Conservation (phyloP, 306 rosid genomes). For the Prunus armeniaca region DNA sequence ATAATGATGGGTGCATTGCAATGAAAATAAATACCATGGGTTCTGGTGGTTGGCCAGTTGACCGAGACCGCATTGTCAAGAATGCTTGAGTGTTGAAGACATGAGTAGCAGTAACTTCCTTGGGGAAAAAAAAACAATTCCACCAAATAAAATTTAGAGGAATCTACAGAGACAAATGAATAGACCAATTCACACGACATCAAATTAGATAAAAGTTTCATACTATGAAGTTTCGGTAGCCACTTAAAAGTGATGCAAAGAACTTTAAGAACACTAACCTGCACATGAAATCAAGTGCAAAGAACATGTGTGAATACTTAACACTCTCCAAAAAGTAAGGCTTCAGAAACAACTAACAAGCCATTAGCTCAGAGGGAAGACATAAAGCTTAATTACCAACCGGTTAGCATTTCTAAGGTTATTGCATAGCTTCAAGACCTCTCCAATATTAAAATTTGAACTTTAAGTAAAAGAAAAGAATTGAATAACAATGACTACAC, state of each 20-base stretch:
- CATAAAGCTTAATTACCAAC: background rate
- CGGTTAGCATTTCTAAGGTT: background rate
- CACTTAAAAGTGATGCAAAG: slow-evolving; percentile 91
- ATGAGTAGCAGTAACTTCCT: slow-evolving; percentile 79
- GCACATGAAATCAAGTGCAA: slow-evolving; percentile 36
- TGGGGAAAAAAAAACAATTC: slow-evolving; percentile 8
- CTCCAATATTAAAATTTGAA: background rate
- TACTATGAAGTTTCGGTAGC: slow-evolving; percentile 96
- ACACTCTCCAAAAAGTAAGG: background rate
- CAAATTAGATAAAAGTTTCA: slow-evolving; percentile 31
- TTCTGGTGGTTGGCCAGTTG: slow-evolving; percentile 81
- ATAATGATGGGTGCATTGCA: slow-evolving; percentile 19
- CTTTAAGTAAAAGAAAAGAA: background rate
- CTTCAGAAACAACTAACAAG: background rate
- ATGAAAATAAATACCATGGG: slow-evolving; percentile 65
- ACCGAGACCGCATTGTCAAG: slow-evolving; percentile 83
- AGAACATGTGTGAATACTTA: background rate
- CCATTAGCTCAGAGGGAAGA: background rate
- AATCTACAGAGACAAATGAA: slow-evolving; percentile 9
- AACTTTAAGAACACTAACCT: slow-evolving; percentile 92
- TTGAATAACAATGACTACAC: background rate
- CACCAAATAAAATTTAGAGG: slow-evolving; percentile 26
- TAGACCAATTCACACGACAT: slow-evolving; percentile 14
- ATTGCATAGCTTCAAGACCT: background rate
- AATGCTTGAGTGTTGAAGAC: slow-evolving; percentile 89